These are phyloP conservation scores for Diutina rugosa DNA, from an alignment of 1,139 yeast genomes.

Conservation along the genomic window DNA sequence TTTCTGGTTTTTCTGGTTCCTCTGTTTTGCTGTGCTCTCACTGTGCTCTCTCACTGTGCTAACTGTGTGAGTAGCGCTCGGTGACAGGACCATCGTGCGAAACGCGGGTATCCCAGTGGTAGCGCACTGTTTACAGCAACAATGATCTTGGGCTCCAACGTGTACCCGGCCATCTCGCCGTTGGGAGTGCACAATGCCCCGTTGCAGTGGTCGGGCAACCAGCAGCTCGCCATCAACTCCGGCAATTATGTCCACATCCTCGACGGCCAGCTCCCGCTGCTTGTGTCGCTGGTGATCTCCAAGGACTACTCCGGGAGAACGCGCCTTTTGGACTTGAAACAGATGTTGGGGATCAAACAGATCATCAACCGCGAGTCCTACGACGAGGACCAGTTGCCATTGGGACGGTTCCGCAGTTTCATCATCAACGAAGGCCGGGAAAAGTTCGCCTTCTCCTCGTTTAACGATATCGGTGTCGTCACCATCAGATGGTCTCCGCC, in stretches of 20 bases:
- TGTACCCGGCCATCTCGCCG: background rate
- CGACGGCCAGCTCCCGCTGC: background rate
- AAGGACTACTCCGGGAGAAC: background rate
- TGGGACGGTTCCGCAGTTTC: background rate
- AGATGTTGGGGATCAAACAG: background rate
- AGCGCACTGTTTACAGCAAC: background rate
- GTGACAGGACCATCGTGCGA: background rate
- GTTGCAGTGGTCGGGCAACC: background rate
- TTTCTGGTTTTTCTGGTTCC: no score
- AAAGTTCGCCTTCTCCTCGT: background rate
- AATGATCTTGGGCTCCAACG: background rate
- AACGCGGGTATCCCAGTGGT: background rate
- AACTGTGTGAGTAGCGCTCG: no score
- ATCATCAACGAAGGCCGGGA: background rate
- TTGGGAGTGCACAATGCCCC: background rate
- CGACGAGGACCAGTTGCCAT: background rate
- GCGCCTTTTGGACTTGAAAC: background rate
- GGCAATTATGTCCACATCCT: background rate
- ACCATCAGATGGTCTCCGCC: background rate
- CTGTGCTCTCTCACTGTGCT: no score
- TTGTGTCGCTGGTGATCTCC: slow-evolving; percentile 1
- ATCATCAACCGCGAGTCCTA: background rate
- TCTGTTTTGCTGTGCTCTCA: no score
- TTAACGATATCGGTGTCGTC: background rate
- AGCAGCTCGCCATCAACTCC: background rate